Percentiles rank a stretch among this genome's conserved stretches.
Evolutionary conservation across 306 rosid genomes (phyloP).

Genomic region (Bauhinia variegata): DNA sequence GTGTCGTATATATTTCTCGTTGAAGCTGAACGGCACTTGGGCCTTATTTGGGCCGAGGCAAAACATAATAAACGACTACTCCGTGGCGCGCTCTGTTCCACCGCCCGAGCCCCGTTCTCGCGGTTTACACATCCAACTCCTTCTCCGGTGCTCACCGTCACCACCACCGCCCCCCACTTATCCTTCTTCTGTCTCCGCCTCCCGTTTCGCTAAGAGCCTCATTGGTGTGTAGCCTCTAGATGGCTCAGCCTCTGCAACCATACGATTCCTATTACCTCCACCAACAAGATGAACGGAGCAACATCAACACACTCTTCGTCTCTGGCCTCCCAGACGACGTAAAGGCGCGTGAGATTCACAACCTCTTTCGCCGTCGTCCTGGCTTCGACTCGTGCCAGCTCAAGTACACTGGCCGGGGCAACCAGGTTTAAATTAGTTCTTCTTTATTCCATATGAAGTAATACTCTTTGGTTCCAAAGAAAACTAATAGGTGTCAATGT

Average conservation of each 20-base stretch:
- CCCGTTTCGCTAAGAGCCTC: not conserved
- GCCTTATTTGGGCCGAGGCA: too few relatives aligned
- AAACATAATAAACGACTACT: too few relatives aligned
- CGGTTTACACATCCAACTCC: not conserved
- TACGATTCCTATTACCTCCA: constrained; percentile 72
- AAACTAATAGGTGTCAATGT: not conserved
- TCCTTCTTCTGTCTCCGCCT: not conserved
- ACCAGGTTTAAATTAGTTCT: constrained; percentile 52
- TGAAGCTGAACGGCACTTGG: too few relatives aligned
- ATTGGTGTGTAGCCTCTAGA: constrained; percentile 7
- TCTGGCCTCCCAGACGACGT: constrained; percentile 98
- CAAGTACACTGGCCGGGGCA: constrained; percentile 96
- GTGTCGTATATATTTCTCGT: too few relatives aligned
- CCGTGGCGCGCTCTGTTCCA: not conserved
- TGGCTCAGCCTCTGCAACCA: constrained; percentile 68
- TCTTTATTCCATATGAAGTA: not conserved
- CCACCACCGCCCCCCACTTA: not conserved
- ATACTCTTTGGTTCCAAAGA: constrained; percentile 6
- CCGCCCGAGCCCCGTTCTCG: not conserved
- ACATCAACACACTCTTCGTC: constrained; percentile 86
- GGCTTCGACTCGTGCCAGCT: constrained; percentile 97
- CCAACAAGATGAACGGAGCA: constrained; percentile 66
- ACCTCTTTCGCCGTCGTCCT: constrained; percentile 94
- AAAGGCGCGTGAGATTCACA: constrained; percentile 94
- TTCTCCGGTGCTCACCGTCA: constrained; percentile 33